Conservation (phyloP, 2,329 filamentous ascomycete genomes). For the Septoria petroselini region DNA sequence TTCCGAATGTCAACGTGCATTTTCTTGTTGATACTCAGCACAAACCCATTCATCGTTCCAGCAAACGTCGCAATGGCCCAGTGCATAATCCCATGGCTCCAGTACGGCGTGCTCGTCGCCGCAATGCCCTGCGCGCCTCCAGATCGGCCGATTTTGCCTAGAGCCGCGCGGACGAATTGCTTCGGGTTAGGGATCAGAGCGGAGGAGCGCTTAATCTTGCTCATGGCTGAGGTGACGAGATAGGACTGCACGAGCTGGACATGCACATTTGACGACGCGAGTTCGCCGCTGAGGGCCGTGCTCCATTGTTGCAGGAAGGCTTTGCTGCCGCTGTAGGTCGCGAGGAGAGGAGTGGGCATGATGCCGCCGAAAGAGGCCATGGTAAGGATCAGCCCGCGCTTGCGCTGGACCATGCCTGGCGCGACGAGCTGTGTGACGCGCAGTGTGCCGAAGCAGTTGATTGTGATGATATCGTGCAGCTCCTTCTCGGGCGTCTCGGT, state of each 20-base stretch:
- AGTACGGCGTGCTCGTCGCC: constrained; percentile 87
- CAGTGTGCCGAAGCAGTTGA: constrained; percentile 91
- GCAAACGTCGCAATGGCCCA: constrained; percentile 67
- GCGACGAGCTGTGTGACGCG: constrained; percentile 81
- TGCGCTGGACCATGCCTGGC: constrained; percentile 78
- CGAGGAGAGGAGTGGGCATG: constrained; percentile 84
- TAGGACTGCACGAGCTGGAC: constrained; percentile 92
- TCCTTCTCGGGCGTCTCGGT: constrained; percentile 73
- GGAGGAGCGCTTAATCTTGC: constrained; percentile 81
- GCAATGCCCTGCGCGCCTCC: constrained; percentile 75
- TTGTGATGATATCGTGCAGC: constrained; percentile 83
- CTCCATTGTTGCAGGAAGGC: constrained; percentile 98
- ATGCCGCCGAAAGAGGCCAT: constrained; percentile 97
- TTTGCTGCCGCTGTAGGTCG: constrained; percentile 96
- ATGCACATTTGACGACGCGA: constrained; percentile 74
- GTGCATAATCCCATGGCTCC: constrained; percentile 85
- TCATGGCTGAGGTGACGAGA: constrained; percentile 94
- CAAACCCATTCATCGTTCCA: constrained; percentile 56
- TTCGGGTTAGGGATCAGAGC: constrained; percentile 76
- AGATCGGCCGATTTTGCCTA: constrained; percentile 75
- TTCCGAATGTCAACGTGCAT: constrained; percentile 83
- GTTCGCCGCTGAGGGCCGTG: constrained; percentile 75
- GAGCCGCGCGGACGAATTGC: constrained; percentile 72
- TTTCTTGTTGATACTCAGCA: constrained; percentile 59
- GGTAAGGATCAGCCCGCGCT: constrained; percentile 84